These are phyloP conservation scores for Drechslerella dactyloides DNA, from an alignment of 2,329 filamentous ascomycete species.

Conservation along the genomic window DNA sequence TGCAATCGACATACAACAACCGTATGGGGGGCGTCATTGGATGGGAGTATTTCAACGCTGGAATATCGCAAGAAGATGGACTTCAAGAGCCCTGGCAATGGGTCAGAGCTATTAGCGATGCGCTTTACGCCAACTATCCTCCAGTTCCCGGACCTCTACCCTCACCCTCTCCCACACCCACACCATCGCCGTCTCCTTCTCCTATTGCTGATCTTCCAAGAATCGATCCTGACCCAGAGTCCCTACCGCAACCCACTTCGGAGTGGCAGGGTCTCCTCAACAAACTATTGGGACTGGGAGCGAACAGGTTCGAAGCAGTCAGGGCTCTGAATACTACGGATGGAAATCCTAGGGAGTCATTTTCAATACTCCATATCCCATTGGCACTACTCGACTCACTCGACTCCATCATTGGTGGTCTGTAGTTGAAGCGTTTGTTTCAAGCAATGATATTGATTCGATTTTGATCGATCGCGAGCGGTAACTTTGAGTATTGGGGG, in stretches of 20 bases:
- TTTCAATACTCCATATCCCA: conserved; percentile 7
- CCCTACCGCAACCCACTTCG: conserved; percentile 3
- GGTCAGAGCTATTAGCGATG: conserved; percentile 29
- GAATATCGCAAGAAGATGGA: conserved; percentile 7
- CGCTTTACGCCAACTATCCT: too few relatives aligned
- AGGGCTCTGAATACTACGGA: conserved; percentile 32
- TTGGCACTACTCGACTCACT: not conserved
- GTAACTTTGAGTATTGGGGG: too few relatives aligned
- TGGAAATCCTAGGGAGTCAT: conserved; percentile 20
- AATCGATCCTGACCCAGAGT: not conserved
- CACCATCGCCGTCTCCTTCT: too few relatives aligned
- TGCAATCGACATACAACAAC: conserved; percentile 30
- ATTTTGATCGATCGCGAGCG: too few relatives aligned
- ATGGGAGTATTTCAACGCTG: conserved; percentile 47
- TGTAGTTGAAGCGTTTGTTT: too few relatives aligned
- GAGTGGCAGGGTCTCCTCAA: conserved; percentile 22
- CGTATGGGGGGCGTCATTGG: conserved; percentile 39
- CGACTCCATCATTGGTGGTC: too few relatives aligned
- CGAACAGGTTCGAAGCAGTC: conserved; percentile 16
- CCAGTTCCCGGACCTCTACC: too few relatives aligned
- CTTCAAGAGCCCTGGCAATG: conserved; percentile 29
- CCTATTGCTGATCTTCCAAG: not conserved
- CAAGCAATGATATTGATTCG: too few relatives aligned
- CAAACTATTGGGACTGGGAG: conserved; percentile 15
- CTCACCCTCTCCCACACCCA: too few relatives aligned